Evolutionary conservation across 192 early-diverging fungal species (phyloP).

Genomic region (Coemansia sp.): DNA sequence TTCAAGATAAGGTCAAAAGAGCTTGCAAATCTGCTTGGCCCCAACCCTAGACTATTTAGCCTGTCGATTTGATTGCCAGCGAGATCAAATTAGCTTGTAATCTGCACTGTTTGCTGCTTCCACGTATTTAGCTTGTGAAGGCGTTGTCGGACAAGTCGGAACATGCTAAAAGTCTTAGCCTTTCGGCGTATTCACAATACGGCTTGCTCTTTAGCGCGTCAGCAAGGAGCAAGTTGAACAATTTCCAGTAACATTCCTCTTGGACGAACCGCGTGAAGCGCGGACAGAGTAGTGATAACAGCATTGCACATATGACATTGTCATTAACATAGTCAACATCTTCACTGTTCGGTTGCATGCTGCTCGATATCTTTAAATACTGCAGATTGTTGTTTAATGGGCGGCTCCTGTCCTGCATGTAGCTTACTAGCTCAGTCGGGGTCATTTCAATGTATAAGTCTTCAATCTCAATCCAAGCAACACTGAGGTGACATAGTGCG

Average conservation of each 20-base stretch:
- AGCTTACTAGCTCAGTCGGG: neutral
- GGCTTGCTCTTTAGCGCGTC: neutral
- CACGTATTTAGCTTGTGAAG: neutral
- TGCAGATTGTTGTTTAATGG: neutral
- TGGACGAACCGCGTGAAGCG: neutral
- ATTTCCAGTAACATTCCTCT: neutral
- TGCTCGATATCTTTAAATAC: neutral
- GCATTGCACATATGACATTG: neutral
- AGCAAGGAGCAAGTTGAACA: neutral
- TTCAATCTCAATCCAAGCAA: neutral
- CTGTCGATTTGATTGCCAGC: too few species aligned
- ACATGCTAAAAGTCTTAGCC: neutral
- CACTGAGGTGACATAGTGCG: neutral
- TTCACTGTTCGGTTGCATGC: neutral
- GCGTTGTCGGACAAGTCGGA: neutral
- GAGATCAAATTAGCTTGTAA: too few species aligned
- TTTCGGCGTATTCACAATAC: neutral
- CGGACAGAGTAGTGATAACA: neutral
- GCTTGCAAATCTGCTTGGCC: too few species aligned
- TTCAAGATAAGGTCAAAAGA: too few species aligned
- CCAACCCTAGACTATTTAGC: too few species aligned
- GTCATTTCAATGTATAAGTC: neutral
- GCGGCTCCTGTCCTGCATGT: neutral
- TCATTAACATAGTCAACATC: neutral
- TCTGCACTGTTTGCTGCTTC: too few species aligned